phyloP scores from a whole-genome alignment of 345 rosid species.

The Ceriops zippeliana region DNA sequence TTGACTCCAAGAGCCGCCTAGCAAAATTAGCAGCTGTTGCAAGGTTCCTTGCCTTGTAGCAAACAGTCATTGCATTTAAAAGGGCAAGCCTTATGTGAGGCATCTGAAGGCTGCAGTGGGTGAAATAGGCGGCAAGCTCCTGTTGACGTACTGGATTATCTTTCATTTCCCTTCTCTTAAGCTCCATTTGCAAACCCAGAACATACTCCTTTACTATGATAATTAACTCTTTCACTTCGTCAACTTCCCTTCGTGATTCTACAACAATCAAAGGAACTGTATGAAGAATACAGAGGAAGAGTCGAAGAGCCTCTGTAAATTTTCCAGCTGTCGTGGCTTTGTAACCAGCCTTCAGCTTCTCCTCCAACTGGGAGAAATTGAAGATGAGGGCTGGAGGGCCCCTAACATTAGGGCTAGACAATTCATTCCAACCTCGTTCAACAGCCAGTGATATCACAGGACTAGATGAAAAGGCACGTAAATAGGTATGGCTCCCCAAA shows the following conservation, averaged over 20 bases:
- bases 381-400: slow-evolving; percentile 80
- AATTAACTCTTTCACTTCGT: slow-evolving; percentile 85
- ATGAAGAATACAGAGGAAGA: slow-evolving; percentile 75
- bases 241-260: slow-evolving; percentile 94
- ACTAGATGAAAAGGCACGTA: slow-evolving; percentile 71
- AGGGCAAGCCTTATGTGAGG: slow-evolving; percentile 83
- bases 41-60: slow-evolving; percentile 76
- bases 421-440: slow-evolving; percentile 83
- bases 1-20: slow-evolving; percentile 70
- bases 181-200: slow-evolving; percentile 76
- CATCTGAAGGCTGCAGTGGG: slow-evolving; percentile 82
- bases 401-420: slow-evolving; percentile 76
- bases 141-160: slow-evolving; percentile 72
- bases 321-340: slow-evolving; percentile 83
- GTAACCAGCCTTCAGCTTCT: slow-evolving; percentile 87
- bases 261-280: slow-evolving; percentile 88
- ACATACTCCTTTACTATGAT: slow-evolving; percentile 79
- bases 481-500: slow-evolving; percentile 71
- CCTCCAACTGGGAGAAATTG: slow-evolving; percentile 76
- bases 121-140: slow-evolving; percentile 98
- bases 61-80: slow-evolving; percentile 65
- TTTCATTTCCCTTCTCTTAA: slow-evolving; percentile 70
- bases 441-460: slow-evolving; percentile 76
- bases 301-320: slow-evolving; percentile 68
- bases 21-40: slow-evolving; percentile 83